Conservation (phyloP, 352 stramenopile species). For the Globisporangium emineosum region DNA sequence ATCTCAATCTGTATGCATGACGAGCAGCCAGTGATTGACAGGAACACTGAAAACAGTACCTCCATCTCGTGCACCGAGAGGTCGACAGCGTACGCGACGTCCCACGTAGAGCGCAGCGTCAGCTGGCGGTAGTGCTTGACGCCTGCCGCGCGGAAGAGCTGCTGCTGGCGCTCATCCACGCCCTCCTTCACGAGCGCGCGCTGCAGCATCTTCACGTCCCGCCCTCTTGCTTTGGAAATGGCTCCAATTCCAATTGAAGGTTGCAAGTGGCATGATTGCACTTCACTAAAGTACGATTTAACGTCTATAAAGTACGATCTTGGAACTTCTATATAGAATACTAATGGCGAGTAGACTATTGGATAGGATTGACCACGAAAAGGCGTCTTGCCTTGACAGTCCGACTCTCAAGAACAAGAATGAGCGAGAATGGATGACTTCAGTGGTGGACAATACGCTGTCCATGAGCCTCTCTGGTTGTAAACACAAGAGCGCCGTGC, state of each 20-base stretch:
- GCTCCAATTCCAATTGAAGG: neutral
- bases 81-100: conserved; percentile 61
- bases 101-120: conserved; percentile 48
- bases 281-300: neutral
- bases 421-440: neutral
- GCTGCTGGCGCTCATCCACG: conserved; percentile 41
- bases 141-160: conserved; percentile 46
- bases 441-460: neutral
- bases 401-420: neutral
- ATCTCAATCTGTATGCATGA: neutral
- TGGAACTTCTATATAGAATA: neutral
- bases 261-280: neutral
- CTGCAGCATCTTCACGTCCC: conserved; percentile 64
- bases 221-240: too few species aligned
- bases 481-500: too few species aligned
- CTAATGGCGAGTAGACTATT: neutral
- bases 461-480: neutral
- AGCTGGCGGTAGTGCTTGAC: conserved; percentile 54
- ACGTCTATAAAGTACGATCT: neutral
- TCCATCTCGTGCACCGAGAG: conserved; percentile 56
- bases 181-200: conserved; percentile 52
- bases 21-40: neutral
- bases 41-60: conserved; percentile 21
- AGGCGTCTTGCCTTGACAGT: neutral
- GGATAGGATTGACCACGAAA: neutral